phyloP scores from a whole-genome alignment of 192 early-diverging fungal species.

The Coemansia erecta region DNA sequence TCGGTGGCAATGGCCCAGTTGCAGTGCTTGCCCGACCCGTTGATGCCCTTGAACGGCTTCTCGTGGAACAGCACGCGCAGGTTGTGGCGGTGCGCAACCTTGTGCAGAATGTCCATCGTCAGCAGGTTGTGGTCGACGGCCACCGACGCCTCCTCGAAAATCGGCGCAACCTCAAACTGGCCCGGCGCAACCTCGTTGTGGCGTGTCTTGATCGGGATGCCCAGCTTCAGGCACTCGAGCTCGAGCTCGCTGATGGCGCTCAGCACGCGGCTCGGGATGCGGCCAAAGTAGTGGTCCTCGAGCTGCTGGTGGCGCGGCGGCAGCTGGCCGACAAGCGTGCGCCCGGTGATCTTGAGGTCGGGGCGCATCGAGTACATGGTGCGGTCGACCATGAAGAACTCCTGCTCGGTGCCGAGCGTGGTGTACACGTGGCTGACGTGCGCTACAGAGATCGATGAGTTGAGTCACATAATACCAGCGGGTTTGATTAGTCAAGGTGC shows the following conservation, averaged over 20 bases:
- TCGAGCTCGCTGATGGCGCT: conserved; percentile 90
- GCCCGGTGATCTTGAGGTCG: conserved; percentile 94
- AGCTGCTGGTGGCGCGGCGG: conserved; percentile 99
- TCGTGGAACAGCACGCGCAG: conserved; percentile 98
- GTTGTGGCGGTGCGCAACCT: conserved; percentile 95
- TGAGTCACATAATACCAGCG: conserved; percentile 1
- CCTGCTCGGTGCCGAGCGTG: conserved; percentile 97
- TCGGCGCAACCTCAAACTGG: conserved; percentile 98
- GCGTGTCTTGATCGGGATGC: conserved; percentile 97
- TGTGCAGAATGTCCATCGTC: conserved; percentile 96
- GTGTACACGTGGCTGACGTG: conserved; percentile 82
- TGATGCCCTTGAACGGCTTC: conserved; percentile 99
- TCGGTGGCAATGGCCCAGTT: conserved; percentile 97
- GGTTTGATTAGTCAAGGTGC: neutral
- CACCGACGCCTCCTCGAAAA: conserved; percentile 94
- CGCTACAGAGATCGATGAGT: conserved; percentile 41
- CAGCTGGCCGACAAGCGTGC: conserved; percentile 88
- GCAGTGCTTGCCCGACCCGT: conserved; percentile 98
- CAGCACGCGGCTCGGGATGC: conserved; percentile 90
- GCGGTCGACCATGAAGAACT: conserved; percentile 99
- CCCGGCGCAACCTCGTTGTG: conserved; percentile 99
- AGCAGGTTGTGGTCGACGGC: conserved; percentile 99
- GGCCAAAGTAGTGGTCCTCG: conserved; percentile 99
- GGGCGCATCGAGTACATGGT: conserved; percentile 88
- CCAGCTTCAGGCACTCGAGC: conserved; percentile 89